These are phyloP conservation scores for Erodium maritimum DNA, from an alignment of 345 rosid genomes.

Conservation along the genomic window DNA sequence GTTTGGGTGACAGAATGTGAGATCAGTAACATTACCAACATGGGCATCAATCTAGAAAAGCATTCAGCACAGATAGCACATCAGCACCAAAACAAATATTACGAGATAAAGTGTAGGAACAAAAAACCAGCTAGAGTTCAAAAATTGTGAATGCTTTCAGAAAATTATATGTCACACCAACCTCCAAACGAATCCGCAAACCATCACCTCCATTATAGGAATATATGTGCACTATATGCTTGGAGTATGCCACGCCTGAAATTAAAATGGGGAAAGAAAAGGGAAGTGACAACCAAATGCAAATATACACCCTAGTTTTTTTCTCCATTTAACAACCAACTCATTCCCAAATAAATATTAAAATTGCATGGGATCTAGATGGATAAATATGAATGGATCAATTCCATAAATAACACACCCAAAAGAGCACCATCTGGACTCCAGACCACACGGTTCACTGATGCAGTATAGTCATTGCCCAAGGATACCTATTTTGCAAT, in stretches of 20 bases:
- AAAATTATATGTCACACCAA: slow-evolving; percentile 17
- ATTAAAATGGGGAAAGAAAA: slow-evolving; percentile 8
- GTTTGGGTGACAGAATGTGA: slow-evolving; percentile 67
- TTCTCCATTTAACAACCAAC: not conserved
- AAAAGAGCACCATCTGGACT: slow-evolving; percentile 76
- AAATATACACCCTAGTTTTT: too few species aligned
- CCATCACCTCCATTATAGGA: slow-evolving; percentile 55
- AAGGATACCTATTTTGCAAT: slow-evolving; percentile 37
- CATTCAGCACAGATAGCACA: not conserved
- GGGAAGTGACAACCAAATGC: slow-evolving; percentile 5
- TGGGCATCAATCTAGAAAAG: slow-evolving; percentile 74
- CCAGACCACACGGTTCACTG: slow-evolving; percentile 79
- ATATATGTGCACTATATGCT: slow-evolving; percentile 66
- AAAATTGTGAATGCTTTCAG: not conserved
- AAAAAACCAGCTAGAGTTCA: not conserved
- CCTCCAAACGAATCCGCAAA: slow-evolving; percentile 60
- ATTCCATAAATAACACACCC: slow-evolving; percentile 26
- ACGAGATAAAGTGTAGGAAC: not conserved
- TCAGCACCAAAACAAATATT: not conserved
- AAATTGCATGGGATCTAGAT: not conserved
- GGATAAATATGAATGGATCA: not conserved
- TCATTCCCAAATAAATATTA: not conserved
- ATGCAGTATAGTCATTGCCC: slow-evolving; percentile 40
- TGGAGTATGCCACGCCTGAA: slow-evolving; percentile 87
- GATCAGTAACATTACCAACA: slow-evolving; percentile 72